Evolutionary conservation across 768 basidiomycete species (phyloP), one percentile per base, ranked within the genome.

Genomic region (Sarcodon aspratus): DNA sequence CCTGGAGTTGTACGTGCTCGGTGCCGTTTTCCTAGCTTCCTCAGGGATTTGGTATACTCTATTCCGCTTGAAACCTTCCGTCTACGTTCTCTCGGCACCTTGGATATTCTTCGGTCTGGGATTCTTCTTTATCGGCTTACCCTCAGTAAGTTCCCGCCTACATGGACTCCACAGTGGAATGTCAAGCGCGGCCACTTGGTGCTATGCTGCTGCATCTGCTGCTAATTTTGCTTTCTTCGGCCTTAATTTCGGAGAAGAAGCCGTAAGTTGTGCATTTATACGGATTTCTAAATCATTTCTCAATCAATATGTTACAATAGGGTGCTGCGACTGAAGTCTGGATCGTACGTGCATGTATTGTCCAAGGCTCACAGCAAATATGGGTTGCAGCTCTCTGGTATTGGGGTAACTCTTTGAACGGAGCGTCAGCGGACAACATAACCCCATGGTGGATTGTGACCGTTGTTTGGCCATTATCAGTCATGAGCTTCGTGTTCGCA

Each of bases 331-430:
- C 93, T 7, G 93, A 96, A 64, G 81, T 94, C 12, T 96, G 93
- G 93, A 86, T 83, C 32, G 61, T 92, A 51, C 78, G 93, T 33
- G 93, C 93, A 10, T 94, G 91, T 62, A 69, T 94, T 52, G 93
- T 96, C 0, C 93, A 96, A 66, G 93, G 93, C 36, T 85, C 91
- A 9, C 93, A 96, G 56, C 93, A 95, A 66, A 79, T 96, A 36
- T 96, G 93, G 93, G 85, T 95, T 11, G 87, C 93, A 3, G 93
- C 86, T 7, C 67, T 96, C 35, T 96, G 93, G 93, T 96, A 89
- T 59, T 96, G 93, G 93, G 93, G 93, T 55, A 79, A 83, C 64
- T 77, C 78, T 33, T 69, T 96, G 51, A 84, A 85, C 60, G 67
- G 72, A 7, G 68, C 69, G 17, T 40, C 65, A 45, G 69, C 76